Evolutionary conservation across 768 basidiomycete genomes (phyloP).

Genomic region (Suillus brevipes): DNA sequence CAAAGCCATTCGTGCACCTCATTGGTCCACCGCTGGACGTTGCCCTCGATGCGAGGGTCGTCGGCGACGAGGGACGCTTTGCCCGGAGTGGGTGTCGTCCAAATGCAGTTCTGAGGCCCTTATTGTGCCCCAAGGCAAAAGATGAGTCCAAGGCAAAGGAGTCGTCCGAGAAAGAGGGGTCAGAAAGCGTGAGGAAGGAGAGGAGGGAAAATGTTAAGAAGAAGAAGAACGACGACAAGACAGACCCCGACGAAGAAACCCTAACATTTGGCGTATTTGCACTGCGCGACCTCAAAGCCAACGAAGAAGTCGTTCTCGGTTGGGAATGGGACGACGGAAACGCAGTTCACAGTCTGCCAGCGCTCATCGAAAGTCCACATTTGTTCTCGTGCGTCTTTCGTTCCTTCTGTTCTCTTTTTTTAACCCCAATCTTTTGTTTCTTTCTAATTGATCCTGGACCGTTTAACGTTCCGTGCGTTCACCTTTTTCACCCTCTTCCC

Average conservation of each 20-base stretch:
- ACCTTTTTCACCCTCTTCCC: neutral
- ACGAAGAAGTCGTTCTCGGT: constrained; percentile 85
- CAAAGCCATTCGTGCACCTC: constrained; percentile 81
- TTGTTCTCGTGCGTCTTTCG: constrained; percentile 54
- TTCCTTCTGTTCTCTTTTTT: constrained; percentile 13
- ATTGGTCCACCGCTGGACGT: constrained; percentile 76
- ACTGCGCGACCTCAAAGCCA: constrained; percentile 64
- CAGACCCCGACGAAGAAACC: constrained; percentile 29
- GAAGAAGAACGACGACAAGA: constrained; percentile 21
- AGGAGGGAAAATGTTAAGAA: neutral
- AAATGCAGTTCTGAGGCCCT: constrained; percentile 46
- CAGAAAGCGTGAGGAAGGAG: constrained; percentile 12
- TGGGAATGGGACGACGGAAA: constrained; percentile 99
- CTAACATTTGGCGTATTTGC: constrained; percentile 84
- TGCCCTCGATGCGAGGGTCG: constrained; percentile 76
- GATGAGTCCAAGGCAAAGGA: constrained; percentile 13
- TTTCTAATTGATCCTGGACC: neutral
- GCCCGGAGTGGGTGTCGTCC: constrained; percentile 55
- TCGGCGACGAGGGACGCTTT: constrained; percentile 64
- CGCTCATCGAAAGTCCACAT: constrained; percentile 57
- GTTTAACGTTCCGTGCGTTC: constrained; percentile 1
- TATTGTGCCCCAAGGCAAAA: constrained; percentile 35
- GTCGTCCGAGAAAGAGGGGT: constrained; percentile 9
- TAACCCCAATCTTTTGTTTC: constrained; percentile 14
- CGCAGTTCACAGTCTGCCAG: constrained; percentile 76